Evolutionary conservation across 345 rosid genomes (phyloP).

Genomic region (Zanthoxylum bungeanum): DNA sequence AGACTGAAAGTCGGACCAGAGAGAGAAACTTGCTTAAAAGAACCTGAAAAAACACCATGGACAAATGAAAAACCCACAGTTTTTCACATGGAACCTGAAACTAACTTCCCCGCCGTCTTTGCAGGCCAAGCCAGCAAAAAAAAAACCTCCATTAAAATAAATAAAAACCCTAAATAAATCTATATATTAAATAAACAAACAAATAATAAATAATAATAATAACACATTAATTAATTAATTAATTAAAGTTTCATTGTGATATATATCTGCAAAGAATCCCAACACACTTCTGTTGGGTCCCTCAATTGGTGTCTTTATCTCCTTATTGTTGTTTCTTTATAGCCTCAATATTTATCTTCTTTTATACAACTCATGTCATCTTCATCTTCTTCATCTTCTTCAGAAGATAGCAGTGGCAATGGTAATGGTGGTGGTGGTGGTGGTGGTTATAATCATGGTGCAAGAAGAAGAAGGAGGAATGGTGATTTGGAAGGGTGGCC

Average conservation of each 20-base stretch:
- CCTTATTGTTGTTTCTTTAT: slow-evolving; percentile 53
- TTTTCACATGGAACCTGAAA: slow-evolving; percentile 1
- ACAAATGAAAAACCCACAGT: slow-evolving; percentile 10
- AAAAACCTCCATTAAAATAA: neutral
- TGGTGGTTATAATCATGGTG: slow-evolving; percentile 11
- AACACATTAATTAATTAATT: neutral
- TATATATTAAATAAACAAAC: neutral
- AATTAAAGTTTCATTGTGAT: neutral
- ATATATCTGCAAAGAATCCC: slow-evolving; percentile 18
- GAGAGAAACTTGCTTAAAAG: neutral
- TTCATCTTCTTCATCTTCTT: slow-evolving; percentile 30
- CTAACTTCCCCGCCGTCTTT: slow-evolving; percentile 21
- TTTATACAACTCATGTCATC: slow-evolving; percentile 20
- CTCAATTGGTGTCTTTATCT: slow-evolving; percentile 68
- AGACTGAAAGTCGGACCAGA: neutral
- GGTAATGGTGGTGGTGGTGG: slow-evolving; percentile 25
- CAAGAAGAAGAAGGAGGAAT: slow-evolving; percentile 24
- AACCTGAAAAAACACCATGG: neutral
- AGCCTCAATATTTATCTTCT: slow-evolving; percentile 26
- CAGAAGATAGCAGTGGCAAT: slow-evolving; percentile 30
- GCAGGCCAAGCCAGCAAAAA: slow-evolving; percentile 6
- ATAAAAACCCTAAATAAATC: neutral
- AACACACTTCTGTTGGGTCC: slow-evolving; percentile 49
- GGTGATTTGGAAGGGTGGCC: slow-evolving; percentile 83
- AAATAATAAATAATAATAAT: neutral